Percentiles rank a stretch among this genome's conserved stretches.
Conservation (phyloP, 1,139 yeast species). For the Scheffersomyces stambukii region DNA sequence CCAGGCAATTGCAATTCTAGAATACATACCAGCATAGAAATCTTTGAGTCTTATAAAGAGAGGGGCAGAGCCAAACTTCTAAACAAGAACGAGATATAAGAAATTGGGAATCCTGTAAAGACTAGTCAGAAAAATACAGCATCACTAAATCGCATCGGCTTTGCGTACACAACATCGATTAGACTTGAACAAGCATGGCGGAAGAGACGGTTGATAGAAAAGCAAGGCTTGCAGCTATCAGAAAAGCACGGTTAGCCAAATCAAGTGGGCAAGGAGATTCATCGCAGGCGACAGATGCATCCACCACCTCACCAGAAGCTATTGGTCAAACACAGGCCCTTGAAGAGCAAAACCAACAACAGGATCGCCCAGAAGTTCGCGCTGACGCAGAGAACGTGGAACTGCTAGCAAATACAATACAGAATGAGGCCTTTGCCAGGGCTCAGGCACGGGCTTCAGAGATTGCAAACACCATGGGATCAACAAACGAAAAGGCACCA, state of each 20-base stretch:
- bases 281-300: slow-evolving; percentile 1
- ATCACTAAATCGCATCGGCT: neutral
- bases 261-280: too few relatives aligned
- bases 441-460: slow-evolving; percentile 14
- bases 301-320: neutral
- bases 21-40: too few relatives aligned
- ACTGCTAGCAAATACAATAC: slow-evolving; percentile 20
- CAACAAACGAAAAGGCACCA: neutral
- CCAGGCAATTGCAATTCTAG: too few relatives aligned
- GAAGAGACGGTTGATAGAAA: slow-evolving; percentile 14
- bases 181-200: slow-evolving; percentile 4
- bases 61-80: neutral
- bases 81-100: slow-evolving; percentile 2
- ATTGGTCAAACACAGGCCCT: too few relatives aligned
- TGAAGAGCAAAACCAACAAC: too few relatives aligned
- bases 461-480: neutral
- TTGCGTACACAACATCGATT: too few relatives aligned
- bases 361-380: too few relatives aligned
- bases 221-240: slow-evolving; percentile 20
- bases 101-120: slow-evolving; percentile 1
- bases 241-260: too few relatives aligned
- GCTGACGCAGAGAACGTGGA: slow-evolving; percentile 25
- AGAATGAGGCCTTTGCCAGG: slow-evolving; percentile 17
- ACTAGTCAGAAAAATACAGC: neutral
- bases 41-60: too few relatives aligned